Evolutionary conservation across 1,284 basidiomycete species (phyloP).

Genomic region (Tilletiopsis washingtonensis): DNA sequence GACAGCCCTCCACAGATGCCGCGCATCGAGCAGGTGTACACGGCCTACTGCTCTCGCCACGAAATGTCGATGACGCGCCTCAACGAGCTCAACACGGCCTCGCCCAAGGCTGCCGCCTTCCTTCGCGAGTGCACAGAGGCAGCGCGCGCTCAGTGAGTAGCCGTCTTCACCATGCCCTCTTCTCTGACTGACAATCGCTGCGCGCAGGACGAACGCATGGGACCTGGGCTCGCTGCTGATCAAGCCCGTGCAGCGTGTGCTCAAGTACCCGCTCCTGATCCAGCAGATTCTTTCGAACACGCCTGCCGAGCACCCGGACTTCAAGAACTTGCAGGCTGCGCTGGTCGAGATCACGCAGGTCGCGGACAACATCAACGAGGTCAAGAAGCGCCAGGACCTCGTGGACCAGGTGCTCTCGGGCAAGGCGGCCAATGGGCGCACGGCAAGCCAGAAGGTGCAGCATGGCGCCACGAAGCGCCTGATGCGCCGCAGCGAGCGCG

Average conservation of each 20-base stretch:
- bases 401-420: slow-evolving; percentile 39
- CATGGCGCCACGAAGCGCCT: slow-evolving; percentile 24
- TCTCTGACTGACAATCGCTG: slow-evolving; percentile 9
- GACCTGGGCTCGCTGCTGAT: slow-evolving; percentile 85
- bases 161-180: background rate
- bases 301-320: slow-evolving; percentile 66
- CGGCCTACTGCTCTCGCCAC: slow-evolving; percentile 78
- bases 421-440: slow-evolving; percentile 13
- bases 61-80: slow-evolving; percentile 63
- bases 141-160: slow-evolving; percentile 24
- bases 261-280: slow-evolving; percentile 73
- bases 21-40: slow-evolving; percentile 68
- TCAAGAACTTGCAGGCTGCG: slow-evolving; percentile 60
- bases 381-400: slow-evolving; percentile 72
- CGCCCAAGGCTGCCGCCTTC: slow-evolving; percentile 38
- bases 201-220: slow-evolving; percentile 66
- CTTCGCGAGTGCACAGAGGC: slow-evolving; percentile 46
- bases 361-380: slow-evolving; percentile 78
- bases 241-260: slow-evolving; percentile 50
- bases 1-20: slow-evolving; percentile 56
- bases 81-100: slow-evolving; percentile 36
- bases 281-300: slow-evolving; percentile 61
- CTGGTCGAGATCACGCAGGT: slow-evolving; percentile 65
- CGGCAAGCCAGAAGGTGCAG: slow-evolving; percentile 17
- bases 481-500: slow-evolving; percentile 26